Percentiles rank a stretch among this genome's conserved stretches.
Conservation (phyloP, 2,329 filamentous ascomycete species). For the Ophiostoma ulmi region DNA sequence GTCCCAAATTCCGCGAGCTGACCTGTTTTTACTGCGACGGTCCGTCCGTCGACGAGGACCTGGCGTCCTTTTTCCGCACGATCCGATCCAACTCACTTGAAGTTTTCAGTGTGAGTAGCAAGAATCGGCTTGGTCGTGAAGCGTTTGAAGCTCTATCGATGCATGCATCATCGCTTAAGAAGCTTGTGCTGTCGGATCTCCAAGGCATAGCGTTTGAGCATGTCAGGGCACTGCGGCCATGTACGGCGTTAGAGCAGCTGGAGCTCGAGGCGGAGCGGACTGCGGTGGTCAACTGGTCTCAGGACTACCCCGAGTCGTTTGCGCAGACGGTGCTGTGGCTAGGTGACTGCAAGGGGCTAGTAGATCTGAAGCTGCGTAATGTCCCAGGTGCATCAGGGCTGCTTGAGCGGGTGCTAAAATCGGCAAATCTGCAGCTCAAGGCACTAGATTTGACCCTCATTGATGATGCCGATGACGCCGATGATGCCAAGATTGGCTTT, state of each 20-base stretch:
- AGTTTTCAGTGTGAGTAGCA: conserved; percentile 54
- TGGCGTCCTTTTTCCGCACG: conserved; percentile 54
- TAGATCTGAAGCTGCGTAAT: neutral
- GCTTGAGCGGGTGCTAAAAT: conserved; percentile 34
- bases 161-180: conserved; percentile 37
- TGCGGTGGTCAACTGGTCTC: conserved; percentile 27
- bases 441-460: conserved; percentile 40
- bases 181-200: conserved; percentile 34
- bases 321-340: conserved; percentile 34
- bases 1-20: conserved; percentile 56
- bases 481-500: conserved; percentile 41
- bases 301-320: conserved; percentile 29
- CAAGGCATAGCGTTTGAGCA: conserved; percentile 30
- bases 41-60: conserved; percentile 49
- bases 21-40: conserved; percentile 48
- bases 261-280: conserved; percentile 32
- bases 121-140: conserved; percentile 48
- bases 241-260: conserved; percentile 35
- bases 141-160: conserved; percentile 52
- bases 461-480: conserved; percentile 32
- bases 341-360: neutral
- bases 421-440: neutral
- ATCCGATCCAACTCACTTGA: conserved; percentile 54
- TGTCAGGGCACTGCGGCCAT: conserved; percentile 34
- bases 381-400: neutral